These are phyloP conservation scores for Talaromyces wortmannii DNA, from an alignment of 495 filamentous ascomycete genomes.

Conservation along the genomic window DNA sequence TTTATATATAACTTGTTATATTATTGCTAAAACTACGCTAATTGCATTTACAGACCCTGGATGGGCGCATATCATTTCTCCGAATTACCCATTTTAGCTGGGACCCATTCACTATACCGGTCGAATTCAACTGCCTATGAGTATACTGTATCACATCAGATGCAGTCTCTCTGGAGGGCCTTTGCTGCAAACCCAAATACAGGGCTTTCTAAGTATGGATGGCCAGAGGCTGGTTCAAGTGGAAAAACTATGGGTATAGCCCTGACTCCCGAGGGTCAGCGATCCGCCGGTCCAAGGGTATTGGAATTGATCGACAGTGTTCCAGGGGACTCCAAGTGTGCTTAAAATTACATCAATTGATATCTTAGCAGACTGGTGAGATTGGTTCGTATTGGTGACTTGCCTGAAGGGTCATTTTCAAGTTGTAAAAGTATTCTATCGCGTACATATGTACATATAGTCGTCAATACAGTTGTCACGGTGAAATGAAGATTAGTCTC, in stretches of 20 bases:
- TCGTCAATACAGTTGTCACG: too few species aligned
- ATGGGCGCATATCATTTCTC: not conserved
- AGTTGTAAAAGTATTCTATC: too few species aligned
- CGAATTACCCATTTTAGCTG: not conserved
- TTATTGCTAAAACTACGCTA: not conserved
- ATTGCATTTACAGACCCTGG: not conserved
- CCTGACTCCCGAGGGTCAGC: not conserved
- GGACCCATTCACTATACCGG: not conserved
- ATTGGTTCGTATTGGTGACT: too few species aligned
- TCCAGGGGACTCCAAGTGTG: not conserved
- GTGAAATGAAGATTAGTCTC: too few species aligned
- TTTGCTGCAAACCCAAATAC: not conserved
- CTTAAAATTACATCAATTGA: not conserved
- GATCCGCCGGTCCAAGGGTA: not conserved
- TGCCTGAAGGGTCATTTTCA: too few species aligned
- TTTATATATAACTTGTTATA: not conserved
- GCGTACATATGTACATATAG: too few species aligned
- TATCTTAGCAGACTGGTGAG: too few species aligned
- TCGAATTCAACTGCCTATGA: not conserved
- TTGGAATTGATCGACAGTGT: not conserved
- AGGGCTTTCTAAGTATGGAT: not conserved
- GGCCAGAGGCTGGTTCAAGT: not conserved
- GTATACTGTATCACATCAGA: not conserved
- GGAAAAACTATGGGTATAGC: not conserved
- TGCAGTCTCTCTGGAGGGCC: not conserved